Conservation (phyloP, 179 eudicot genomes). For the Gypsophila paniculata region DNA sequence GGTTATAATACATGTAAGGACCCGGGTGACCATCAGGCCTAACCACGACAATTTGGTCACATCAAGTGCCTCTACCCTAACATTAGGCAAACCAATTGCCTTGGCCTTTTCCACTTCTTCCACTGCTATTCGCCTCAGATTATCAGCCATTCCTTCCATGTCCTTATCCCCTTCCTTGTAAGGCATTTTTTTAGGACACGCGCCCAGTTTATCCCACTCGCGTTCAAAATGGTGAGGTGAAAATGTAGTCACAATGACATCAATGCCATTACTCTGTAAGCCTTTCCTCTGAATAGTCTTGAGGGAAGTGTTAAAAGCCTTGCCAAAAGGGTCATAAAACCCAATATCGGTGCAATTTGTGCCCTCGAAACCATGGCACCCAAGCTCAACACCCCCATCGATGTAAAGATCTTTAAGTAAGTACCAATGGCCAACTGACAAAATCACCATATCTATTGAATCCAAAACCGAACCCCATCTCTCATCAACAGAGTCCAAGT, state of each 20-base stretch:
- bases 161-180: constrained; percentile 43
- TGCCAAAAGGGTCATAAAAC: constrained; percentile 62
- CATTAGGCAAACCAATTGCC: background rate
- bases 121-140: constrained; percentile 56
- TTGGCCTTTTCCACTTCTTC: constrained; percentile 46
- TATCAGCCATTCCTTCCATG: constrained; percentile 59
- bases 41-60: constrained; percentile 59
- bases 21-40: constrained; percentile 97
- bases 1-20: constrained; percentile 69
- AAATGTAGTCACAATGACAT: constrained; percentile 71
- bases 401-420: constrained; percentile 61
- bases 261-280: constrained; percentile 24
- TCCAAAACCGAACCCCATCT: constrained; percentile 67
- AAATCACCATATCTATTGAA: constrained; percentile 57
- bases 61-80: constrained; percentile 58
- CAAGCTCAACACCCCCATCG: constrained; percentile 45
- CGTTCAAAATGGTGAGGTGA: constrained; percentile 92
- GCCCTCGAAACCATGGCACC: constrained; percentile 55
- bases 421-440: constrained; percentile 88
- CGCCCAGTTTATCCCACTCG: constrained; percentile 81
- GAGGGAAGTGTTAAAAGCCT: constrained; percentile 61
- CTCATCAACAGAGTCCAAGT: constrained; percentile 60
- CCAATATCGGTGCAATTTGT: constrained; percentile 55
- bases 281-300: constrained; percentile 37
- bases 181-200: constrained; percentile 69